phyloP scores from a whole-genome alignment of 768 basidiomycete genomes.

The Naganishia antarctica region DNA sequence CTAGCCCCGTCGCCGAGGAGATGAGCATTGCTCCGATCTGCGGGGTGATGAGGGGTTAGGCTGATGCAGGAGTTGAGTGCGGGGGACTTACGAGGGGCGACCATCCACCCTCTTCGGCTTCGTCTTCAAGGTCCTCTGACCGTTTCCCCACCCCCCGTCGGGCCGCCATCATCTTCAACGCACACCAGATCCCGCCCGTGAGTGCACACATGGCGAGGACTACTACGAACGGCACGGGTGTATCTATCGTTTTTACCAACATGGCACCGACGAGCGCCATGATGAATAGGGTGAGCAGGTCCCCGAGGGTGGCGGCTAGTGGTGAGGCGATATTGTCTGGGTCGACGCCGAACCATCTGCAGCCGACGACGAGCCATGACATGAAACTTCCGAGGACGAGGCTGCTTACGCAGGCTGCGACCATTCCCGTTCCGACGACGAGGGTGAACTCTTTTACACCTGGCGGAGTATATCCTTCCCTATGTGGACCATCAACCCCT shows the following conservation, averaged over 20 bases:
- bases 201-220: slow-evolving; percentile 49
- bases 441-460: slow-evolving; percentile 51
- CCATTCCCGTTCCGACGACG: slow-evolving; percentile 58
- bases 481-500: slow-evolving; percentile 12
- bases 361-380: slow-evolving; percentile 73
- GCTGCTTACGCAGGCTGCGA: slow-evolving; percentile 71
- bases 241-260: slow-evolving; percentile 65
- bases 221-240: slow-evolving; percentile 60
- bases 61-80: too few relatives aligned
- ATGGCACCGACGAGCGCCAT: slow-evolving; percentile 60
- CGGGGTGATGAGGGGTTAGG: too few relatives aligned
- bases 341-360: slow-evolving; percentile 68
- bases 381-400: slow-evolving; percentile 85
- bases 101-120: slow-evolving; percentile 72
- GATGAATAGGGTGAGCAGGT: slow-evolving; percentile 80
- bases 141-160: background rate
- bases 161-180: background rate
- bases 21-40: slow-evolving; percentile 52
- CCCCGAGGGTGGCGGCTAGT: slow-evolving; percentile 84
- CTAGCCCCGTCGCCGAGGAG: slow-evolving; percentile 79
- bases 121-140: background rate
- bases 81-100: slow-evolving; percentile 61
- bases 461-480: slow-evolving; percentile 46
- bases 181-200: slow-evolving; percentile 12
- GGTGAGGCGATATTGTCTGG: slow-evolving; percentile 97